Percentiles rank a stretch among this genome's conserved stretches.
Evolutionary conservation across 2,329 filamentous ascomycete genomes (phyloP).

Genomic region (Orbilia javanica): DNA sequence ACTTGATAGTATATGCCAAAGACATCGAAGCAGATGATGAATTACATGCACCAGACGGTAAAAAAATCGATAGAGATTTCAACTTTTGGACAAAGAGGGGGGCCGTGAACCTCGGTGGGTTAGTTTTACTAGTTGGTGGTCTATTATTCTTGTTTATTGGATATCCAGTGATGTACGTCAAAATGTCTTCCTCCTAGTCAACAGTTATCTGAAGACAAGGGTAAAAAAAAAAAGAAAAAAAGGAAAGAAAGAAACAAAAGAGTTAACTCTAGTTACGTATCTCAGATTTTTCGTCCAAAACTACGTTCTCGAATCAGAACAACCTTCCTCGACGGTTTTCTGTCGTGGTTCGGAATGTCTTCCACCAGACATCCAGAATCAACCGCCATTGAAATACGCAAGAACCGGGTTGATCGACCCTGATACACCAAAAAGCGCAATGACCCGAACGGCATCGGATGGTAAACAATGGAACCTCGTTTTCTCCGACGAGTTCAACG

Average conservation of each 20-base stretch:
- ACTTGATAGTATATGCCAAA: constrained; percentile 76
- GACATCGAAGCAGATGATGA: constrained; percentile 81
- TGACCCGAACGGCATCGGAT: constrained; percentile 71
- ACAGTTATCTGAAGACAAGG: background rate
- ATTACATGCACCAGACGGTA: constrained; percentile 78
- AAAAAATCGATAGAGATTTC: constrained; percentile 73
- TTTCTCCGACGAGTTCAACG: constrained; percentile 80
- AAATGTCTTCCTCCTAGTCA: background rate
- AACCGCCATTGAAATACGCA: constrained; percentile 70
- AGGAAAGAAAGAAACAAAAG: background rate
- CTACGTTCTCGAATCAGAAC: constrained; percentile 30
- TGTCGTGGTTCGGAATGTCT: constrained; percentile 67
- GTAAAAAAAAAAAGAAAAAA: background rate
- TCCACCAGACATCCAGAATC: constrained; percentile 68
- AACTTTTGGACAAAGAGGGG: constrained; percentile 76
- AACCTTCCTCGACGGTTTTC: constrained; percentile 61
- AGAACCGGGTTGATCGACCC: constrained; percentile 75
- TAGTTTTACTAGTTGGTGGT: constrained; percentile 73
- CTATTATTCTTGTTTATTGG: constrained; percentile 76
- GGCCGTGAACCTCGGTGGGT: constrained; percentile 74
- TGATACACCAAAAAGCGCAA: constrained; percentile 73
- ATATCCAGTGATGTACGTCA: constrained; percentile 76
- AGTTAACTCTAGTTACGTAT: constrained; percentile 13
- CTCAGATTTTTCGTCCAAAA: constrained; percentile 49
- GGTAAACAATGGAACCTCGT: constrained; percentile 75